Base-by-base conservation (phyloP, 306 rosid species). In the Quercus bicolor region DNA sequence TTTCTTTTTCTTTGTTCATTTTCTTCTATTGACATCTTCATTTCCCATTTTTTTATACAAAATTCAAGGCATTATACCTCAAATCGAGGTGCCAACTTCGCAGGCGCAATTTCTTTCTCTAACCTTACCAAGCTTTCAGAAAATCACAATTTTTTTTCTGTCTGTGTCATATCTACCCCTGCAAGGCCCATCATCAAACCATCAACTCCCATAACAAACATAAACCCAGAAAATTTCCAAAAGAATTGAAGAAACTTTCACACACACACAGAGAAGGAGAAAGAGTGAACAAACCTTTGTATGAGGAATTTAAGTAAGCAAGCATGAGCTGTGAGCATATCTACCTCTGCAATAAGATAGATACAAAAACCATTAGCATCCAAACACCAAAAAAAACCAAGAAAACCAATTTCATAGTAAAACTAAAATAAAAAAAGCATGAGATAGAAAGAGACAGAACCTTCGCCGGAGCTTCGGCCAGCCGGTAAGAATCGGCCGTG, bases 401-500 rank as follows among this genome's bases (percentile, higher is more conserved):
- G 7, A 34, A 20, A 61, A 53, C 8, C 23, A 55, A 56, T 53
- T 14, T 71, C 53, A 71, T 4, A 65, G 10, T 20, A 5, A 24
- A 13, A 6, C n/a, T 8, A 34, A 33, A 45, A 5, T 37, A 45
- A 12, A 40, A 52, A 45, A 12, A 20, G 72, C 8, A 24, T 37
- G 56, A 5, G 18, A 31, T 48, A 51, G 45, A 80, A 28, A 24
- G 28, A 48, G 43, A 45, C 9, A 71, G 62, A 75, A 91, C 99
- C 99, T 93, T 93, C 8, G 92, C 55, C 16, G 92, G 86, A 77
- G 94, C 76, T 64, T 93, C 96, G 19, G 91, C 78, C 11, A 79
- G 80, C 53, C 88, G 86, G 56, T 86, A 93, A 66, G 92, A 78
- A 60, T 95, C 98, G 0, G 94, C 96, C 16, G 91, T 85, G 23